A percentile compares a stretch with the other conserved stretches of the same genome.
Conservation (phyloP, 2,329 filamentous ascomycete genomes). For the Cordyceps pruinosa region DNA sequence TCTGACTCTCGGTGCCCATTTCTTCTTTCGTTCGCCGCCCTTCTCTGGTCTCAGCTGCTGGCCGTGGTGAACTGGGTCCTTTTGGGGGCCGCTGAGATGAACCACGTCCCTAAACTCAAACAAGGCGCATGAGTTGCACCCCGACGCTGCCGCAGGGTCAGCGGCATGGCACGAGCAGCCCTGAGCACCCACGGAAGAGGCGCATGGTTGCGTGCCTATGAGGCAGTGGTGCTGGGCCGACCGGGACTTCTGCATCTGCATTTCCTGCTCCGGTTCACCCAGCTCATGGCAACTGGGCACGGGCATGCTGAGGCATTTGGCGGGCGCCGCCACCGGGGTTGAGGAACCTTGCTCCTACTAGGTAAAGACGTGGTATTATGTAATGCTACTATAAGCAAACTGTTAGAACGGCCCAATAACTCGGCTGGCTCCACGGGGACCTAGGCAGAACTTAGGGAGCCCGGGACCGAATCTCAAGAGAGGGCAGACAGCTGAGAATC, state of each 20-base stretch:
- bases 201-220: not conserved
- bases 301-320: not conserved
- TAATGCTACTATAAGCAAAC: not conserved
- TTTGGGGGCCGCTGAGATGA: not conserved
- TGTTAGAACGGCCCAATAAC: not conserved
- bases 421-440: too few species aligned
- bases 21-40: not conserved
- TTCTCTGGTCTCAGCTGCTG: not conserved
- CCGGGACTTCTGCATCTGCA: not conserved
- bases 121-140: not conserved
- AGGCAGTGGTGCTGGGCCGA: not conserved
- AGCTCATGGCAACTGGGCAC: not conserved
- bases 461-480: too few species aligned
- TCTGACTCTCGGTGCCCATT: not conserved
- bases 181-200: not conserved
- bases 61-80: not conserved
- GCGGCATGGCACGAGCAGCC: not conserved
- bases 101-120: not conserved
- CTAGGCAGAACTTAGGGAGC: too few species aligned
- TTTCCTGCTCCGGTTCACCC: not conserved
- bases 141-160: not conserved
- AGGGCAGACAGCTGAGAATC: too few species aligned
- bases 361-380: not conserved
- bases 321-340: too few species aligned
- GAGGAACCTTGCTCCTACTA: too few species aligned